A percentile compares a stretch with the other conserved stretches of the same genome.
Conservation (phyloP, 2,329 filamentous ascomycete genomes). For the Diaporthe helianthi region DNA sequence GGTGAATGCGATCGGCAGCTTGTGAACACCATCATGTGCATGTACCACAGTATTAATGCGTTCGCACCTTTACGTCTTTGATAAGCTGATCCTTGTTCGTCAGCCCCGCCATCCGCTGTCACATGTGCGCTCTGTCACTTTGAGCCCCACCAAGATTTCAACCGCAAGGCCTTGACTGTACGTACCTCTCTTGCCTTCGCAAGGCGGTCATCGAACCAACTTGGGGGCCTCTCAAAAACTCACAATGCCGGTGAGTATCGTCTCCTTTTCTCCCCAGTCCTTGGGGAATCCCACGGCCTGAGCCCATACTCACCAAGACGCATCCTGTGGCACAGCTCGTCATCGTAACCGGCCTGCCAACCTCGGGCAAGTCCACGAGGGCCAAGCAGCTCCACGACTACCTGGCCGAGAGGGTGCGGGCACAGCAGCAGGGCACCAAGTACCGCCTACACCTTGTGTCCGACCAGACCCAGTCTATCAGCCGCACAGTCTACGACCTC, state of each 20-base stretch:
- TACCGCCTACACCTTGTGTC: slow-evolving; percentile 78
- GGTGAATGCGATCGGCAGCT: neutral
- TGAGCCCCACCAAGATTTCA: slow-evolving; percentile 18
- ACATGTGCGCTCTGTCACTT: no score
- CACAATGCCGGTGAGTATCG: slow-evolving; percentile 35
- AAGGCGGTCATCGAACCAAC: neutral
- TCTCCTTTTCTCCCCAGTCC: neutral
- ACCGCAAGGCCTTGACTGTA: slow-evolving; percentile 12
- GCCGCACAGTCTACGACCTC: slow-evolving; percentile 74
- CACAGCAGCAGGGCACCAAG: slow-evolving; percentile 44
- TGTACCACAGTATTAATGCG: neutral
- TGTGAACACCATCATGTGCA: neutral
- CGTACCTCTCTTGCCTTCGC: neutral
- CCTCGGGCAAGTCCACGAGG: slow-evolving; percentile 72
- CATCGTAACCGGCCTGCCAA: slow-evolving; percentile 71
- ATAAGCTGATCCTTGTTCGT: neutral
- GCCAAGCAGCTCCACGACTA: slow-evolving; percentile 71
- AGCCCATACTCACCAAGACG: slow-evolving; percentile 12
- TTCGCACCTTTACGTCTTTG: no score
- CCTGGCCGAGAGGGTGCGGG: slow-evolving; percentile 64
- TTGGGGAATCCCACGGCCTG: neutral
- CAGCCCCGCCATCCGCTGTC: slow-evolving; percentile 9
- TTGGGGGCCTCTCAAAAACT: neutral
- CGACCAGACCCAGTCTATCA: slow-evolving; percentile 73
- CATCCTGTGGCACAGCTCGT: slow-evolving; percentile 60